phyloP scores from a whole-genome alignment of 352 stramenopile genomes.

The Vaucheria bursata region DNA sequence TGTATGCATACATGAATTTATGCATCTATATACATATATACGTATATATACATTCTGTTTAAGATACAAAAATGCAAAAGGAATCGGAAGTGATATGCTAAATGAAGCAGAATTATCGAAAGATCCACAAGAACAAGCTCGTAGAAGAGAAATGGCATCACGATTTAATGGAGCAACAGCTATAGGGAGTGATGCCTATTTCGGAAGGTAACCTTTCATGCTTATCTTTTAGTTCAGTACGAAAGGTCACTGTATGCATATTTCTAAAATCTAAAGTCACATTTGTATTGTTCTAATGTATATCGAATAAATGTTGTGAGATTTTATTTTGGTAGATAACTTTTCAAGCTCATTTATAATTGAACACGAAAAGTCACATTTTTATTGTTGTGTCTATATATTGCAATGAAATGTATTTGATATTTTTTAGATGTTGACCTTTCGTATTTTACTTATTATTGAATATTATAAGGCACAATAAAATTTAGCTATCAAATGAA shows the following conservation, averaged over 20 bases:
- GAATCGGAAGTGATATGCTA: conserved; percentile 48
- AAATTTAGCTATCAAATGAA: too few species aligned
- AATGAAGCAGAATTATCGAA: conserved; percentile 28
- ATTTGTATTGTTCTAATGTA: conserved; percentile 23
- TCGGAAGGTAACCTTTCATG: conserved; percentile 37
- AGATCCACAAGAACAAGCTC: conserved; percentile 30
- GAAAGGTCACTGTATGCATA: conserved; percentile 19
- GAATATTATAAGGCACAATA: too few species aligned
- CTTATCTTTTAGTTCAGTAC: conserved; percentile 31
- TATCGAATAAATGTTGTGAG: background rate
- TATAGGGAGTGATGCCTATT: conserved; percentile 48
- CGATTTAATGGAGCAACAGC: conserved; percentile 26
- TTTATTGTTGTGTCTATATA: too few species aligned
- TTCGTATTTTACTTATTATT: too few species aligned
- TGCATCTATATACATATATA: too few species aligned
- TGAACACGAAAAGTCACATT: too few species aligned
- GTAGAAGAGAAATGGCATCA: conserved; percentile 28
- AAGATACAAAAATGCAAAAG: conserved; percentile 49
- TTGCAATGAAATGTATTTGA: too few species aligned
- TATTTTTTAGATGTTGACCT: too few species aligned
- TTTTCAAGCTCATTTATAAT: background rate
- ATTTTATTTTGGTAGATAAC: conserved; percentile 1
- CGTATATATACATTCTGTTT: background rate
- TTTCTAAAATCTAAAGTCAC: conserved; percentile 15
- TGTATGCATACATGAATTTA: too few species aligned